Base-by-base conservation (phyloP, 176 grass and related monocot genomes). In the Juncus inflexus region DNA sequence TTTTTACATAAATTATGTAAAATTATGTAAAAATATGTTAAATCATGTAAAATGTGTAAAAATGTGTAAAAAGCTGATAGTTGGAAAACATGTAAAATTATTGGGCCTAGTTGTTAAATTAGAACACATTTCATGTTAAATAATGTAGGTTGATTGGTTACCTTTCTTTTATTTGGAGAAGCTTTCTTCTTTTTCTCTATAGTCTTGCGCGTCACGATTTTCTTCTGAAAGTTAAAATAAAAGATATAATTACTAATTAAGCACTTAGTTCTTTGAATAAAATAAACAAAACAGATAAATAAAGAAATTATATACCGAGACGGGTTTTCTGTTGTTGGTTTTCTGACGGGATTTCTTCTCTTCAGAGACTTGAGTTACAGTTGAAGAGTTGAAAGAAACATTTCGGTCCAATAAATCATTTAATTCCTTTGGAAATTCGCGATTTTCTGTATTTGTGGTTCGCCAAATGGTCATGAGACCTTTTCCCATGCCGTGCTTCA, bases 391-490 rank as follows among this genome's bases (percentile, higher is more conserved):
- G 75, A 89, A 82, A 72, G 60, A 69, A 83, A 65, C 75, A 87
- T 57, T 80, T 77, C 84, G 75, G 60, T 77, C 83, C 69, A 89
- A 72, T 12, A 81, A 86, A 71, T 50, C 3, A 41, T 59, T 35
- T 16, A 71, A 71, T 35, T 59, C 67, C 40, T 11, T 12, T 73
- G 82, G 85, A 50, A 86, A 86, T n/a, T 82, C 42, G 9, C 74
- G 4, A 42, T 52, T 75, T 62, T 71, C 62, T 11, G 89, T 78
- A 86, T 90, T 86, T 72, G 84, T 99, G 61, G 77, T 78, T 67
- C 53, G 77, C 95, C 95, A 99, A 28, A 99, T 86, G 63, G 95
- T 92, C 89, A 99, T 99, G 64, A 99, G 73, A 70, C 95, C 95
- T 89, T 99, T 99, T 70, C 95, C 95, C 42, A 71, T 78, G 72